A percentile compares a stretch with the other conserved stretches of the same genome.
Evolutionary conservation across 352 stramenopile species (phyloP).

Genomic region (Pythium rishiriense): DNA sequence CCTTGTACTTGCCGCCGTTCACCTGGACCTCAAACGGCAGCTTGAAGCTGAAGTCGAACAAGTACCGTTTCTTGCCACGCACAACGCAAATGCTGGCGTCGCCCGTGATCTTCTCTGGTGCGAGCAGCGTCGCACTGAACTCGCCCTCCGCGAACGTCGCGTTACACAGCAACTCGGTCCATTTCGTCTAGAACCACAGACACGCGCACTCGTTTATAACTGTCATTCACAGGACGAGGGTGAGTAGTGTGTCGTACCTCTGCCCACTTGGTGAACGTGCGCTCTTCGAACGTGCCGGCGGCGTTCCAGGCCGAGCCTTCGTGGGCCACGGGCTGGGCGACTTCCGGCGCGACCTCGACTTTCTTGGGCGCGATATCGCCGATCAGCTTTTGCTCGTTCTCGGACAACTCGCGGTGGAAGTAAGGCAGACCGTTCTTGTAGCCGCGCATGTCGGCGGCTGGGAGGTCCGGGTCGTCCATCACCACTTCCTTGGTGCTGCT

Average conservation of each 20-base stretch:
- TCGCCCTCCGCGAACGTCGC: slow-evolving; percentile 44
- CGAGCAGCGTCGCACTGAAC: slow-evolving; percentile 48
- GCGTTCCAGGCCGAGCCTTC: slow-evolving; percentile 91
- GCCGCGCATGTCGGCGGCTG: slow-evolving; percentile 49
- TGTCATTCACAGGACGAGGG: too few species aligned
- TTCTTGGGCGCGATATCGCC: slow-evolving; percentile 94
- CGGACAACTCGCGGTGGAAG: slow-evolving; percentile 97
- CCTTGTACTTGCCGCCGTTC: slow-evolving; percentile 53
- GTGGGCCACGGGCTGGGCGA: slow-evolving; percentile 36
- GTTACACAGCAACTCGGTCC: slow-evolving; percentile 49
- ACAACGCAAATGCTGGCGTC: slow-evolving; percentile 89
- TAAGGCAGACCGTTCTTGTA: slow-evolving; percentile 91
- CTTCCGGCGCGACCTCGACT: slow-evolving; percentile 49
- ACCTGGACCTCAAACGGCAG: slow-evolving; percentile 69
- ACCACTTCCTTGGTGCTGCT: slow-evolving; percentile 54
- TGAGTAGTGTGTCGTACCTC: too few species aligned
- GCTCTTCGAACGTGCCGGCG: slow-evolving; percentile 91
- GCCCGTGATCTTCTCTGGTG: slow-evolving; percentile 69
- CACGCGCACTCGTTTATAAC: too few species aligned
- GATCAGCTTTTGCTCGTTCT: slow-evolving; percentile 95
- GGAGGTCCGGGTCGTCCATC: slow-evolving; percentile 64
- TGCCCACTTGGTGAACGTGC: slow-evolving; percentile 85
- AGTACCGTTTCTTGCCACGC: slow-evolving; percentile 85
- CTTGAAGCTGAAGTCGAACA: slow-evolving; percentile 88
- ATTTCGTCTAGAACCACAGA: slow-evolving; percentile 56